Percentiles rank a stretch among this genome's conserved stretches.
These are phyloP conservation scores for Sindora glabra DNA, from an alignment of 306 rosid genomes.

Conservation along the genomic window DNA sequence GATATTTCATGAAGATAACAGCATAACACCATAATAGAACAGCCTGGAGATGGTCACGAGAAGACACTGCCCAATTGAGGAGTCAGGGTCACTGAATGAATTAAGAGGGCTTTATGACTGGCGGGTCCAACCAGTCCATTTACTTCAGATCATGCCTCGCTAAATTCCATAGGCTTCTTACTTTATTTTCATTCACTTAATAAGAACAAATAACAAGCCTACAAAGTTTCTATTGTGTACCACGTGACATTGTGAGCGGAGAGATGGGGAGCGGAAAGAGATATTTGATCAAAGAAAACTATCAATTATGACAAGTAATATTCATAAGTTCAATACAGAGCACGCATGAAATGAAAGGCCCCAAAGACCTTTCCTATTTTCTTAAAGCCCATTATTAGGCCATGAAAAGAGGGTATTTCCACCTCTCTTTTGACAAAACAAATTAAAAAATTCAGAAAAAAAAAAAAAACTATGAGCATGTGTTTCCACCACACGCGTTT, in stretches of 20 bases:
- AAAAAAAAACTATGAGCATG: conserved; percentile 30
- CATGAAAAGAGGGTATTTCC: conserved; percentile 20
- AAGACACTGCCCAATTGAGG: conserved; percentile 17
- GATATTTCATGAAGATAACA: conserved; percentile 13
- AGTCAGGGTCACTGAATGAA: conserved; percentile 35
- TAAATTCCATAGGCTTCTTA: background rate
- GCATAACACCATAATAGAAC: conserved; percentile 24
- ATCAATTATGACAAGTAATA: no score
- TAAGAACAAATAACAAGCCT: conserved; percentile 44
- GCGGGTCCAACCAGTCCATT: conserved; percentile 45
- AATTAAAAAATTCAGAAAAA: conserved; percentile 25
- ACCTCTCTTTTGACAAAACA: conserved; percentile 9
- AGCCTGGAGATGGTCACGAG: conserved; percentile 52
- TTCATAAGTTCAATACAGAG: conserved; percentile 54
- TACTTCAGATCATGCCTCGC: conserved; percentile 15
- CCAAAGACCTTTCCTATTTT: conserved; percentile 59
- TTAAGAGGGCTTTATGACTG: conserved; percentile 36
- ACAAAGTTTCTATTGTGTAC: conserved; percentile 31
- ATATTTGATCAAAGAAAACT: conserved; percentile 15
- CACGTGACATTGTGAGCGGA: background rate
- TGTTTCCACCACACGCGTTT: conserved; percentile 52
- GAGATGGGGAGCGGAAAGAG: background rate
- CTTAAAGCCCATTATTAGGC: conserved; percentile 36
- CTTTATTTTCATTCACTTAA: background rate
- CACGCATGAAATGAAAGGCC: conserved; percentile 77